Base-by-base conservation (phyloP, 768 basidiomycete species). In the Pisolithus microcarpus region DNA sequence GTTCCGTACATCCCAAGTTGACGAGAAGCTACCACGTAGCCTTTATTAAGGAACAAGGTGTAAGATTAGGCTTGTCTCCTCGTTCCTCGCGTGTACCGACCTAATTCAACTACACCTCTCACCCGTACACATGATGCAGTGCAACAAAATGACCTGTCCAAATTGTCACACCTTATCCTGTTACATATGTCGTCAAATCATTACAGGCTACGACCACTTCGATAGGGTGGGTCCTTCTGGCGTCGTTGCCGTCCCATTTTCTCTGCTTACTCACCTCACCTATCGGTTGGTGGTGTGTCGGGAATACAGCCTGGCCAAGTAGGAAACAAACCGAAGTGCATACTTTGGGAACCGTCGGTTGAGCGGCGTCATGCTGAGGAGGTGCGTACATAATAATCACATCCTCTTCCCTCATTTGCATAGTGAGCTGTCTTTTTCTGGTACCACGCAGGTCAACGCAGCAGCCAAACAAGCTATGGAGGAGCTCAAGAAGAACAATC, bases 141-240 rank as follows among this genome's bases (percentile, higher is more conserved):
- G 93, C 70, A 95, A 95, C 77, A 95, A 95, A 65, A 94, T 96
- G 84, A 76, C 72, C 0, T 91, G 89, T 58, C 79, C 83, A 1
- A 69, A 83, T 52, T 95, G 93, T 60, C 54, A 43, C 1, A 82
- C 88, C 0, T 34, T 87, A 38, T 91, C 85, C 0, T 96, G 93
- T 66, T 94, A 96, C 61, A 71, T 91, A 23, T 95, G 93, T 62
- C 77, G 88, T 26, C 58, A 86, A 59, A 58, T 83, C 31, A 86
- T 94, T 38, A 68, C 30, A 0, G 87, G 87, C 1, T 91, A 91
- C 58, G 83, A 88, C 0, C 90, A 92, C 60, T 91, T 91, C 61
- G 64, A 74, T 43, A 70, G 78, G 45, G 78, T 78, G 60, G 30
- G 73, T 63, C 34, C 34, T 13, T 15, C 13, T 11, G 34, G 2